Base-by-base conservation (phyloP, 306 rosid genomes). In the Vigna radiata region DNA sequence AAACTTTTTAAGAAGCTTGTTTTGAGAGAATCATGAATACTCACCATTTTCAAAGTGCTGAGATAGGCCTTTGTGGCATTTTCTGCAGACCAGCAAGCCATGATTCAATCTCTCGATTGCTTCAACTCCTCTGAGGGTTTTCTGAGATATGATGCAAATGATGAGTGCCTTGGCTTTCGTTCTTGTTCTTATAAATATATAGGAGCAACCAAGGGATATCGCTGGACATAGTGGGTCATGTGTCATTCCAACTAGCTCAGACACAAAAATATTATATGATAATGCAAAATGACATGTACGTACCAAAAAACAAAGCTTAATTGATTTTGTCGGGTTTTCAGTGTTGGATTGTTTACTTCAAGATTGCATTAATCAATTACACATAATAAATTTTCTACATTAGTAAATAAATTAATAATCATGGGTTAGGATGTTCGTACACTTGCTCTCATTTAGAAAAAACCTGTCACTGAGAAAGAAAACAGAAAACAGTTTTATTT, bases 41-140 rank as follows among this genome's bases (percentile, higher is more conserved):
- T 86, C n/a, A 94, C 98, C 97, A 90, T 87, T 75, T 85, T 94
- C 83, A 94, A 31, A 82, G 98, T 87, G 70, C 82, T 87, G 77
- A 94, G 98, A 79, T 88, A 94, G 79, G 98, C 98, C 54, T 92
- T 89, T 36, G 96, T 94, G 84, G 98, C 98, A 81, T 94, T 94
- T 88, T 92, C 97, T 44, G 97, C 97, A 73, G 98, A 94, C 98
- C 98, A 94, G 86, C 72, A 83, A 81, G 89, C 89, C 98, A 94
- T 91, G 7, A 72, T 73, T 60, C 43, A 73, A 2, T 31, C 7
- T 33, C 2, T 44, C 37, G 31, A 70, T 2, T 82, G 19, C 64
- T 36, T 77, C 9, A 49, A 33, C 31, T 62, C 18, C 29, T 75
- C 15, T 36, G n/a, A 44, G 43, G 33, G n/a, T 39, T 33, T 76